Evolutionary conservation across 768 basidiomycete species (phyloP), one percentile per base, ranked within the genome.

Genomic region (Boletellus sp.): DNA sequence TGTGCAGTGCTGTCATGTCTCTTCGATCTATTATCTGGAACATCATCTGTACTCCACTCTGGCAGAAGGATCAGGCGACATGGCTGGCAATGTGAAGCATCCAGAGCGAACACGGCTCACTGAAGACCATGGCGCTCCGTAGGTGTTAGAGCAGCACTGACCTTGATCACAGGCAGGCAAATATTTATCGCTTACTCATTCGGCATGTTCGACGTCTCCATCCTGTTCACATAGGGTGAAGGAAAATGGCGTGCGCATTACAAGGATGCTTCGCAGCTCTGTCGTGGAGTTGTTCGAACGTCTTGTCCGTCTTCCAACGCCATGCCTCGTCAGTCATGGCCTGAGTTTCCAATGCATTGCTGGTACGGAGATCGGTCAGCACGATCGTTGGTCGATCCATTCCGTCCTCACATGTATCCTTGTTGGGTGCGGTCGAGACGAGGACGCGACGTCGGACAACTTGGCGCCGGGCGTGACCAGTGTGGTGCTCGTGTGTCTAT

Each of bases 211-310:
- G 50, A 61, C 15, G 53, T 58, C 13, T 41, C 48, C 1, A 45
- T 66, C 3, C 53, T 53, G 3, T 40, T 58, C 24, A 45, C 33
- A 6, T 66, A 66, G 23, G 66, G 66, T 3, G 63, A 65, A 35
- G 61, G 64, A 9, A 45, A 53, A 33, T 34, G 44, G 12, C 49
- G 52, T n/a, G 65, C 65, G 0, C 54, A 6, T 41, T 62, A 10
- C 42, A 52, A 16, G 49, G 52, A 17, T 37, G 2, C 7, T 45
- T 16, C 43, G 46, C 4, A 49, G 56, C 20, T 56, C 58, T 17
- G 44, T 34, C 9, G 3, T 56, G 2, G 41, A 52, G 16, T 26
- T 57, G 8, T 60, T 56, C 20, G 48, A 60, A 41, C 42, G 42
- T 9, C 45, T 59, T 12, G 1, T 52, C 48, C 9, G 28, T 1